Evolutionary conservation across 305 asterid species (phyloP).

Genomic region (Vinca major): DNA sequence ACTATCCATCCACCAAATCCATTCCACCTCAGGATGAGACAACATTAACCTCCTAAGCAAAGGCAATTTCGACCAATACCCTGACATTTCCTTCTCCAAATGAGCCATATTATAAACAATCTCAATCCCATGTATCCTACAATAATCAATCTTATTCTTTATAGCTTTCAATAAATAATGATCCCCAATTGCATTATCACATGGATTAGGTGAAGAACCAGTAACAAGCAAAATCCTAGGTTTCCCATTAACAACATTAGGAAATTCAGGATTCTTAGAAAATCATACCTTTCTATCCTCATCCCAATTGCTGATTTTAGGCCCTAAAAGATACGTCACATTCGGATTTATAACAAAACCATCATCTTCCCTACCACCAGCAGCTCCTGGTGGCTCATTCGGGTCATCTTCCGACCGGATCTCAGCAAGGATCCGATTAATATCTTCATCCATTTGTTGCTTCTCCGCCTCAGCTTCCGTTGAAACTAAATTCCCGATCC

Average conservation of each 20-base stretch:
- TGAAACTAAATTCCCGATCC: constrained; percentile 56
- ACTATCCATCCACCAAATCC: constrained; percentile 99
- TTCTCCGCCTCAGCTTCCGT: constrained; percentile 58
- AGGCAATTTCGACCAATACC: constrained; percentile 84
- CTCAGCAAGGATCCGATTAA: constrained; percentile 71
- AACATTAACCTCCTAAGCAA: constrained; percentile 75
- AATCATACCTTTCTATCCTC: constrained; percentile 71
- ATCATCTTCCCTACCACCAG: constrained; percentile 11
- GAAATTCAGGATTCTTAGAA: constrained; percentile 52
- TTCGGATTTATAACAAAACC: constrained; percentile 29
- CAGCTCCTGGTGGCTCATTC: constrained; percentile 20
- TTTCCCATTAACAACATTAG: constrained; percentile 46
- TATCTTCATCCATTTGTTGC: constrained; percentile 54
- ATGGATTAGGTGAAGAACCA: constrained; percentile 75
- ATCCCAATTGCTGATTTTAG: constrained; percentile 59
- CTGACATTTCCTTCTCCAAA: constrained; percentile 77
- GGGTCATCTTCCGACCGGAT: constrained; percentile 78
- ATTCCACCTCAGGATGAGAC: constrained; percentile 93
- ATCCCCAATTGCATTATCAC: constrained; percentile 88
- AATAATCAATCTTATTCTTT: constrained; percentile 78
- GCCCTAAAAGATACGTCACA: constrained; percentile 55
- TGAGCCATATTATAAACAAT: constrained; percentile 82
- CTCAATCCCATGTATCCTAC: constrained; percentile 92
- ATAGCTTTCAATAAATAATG: constrained; percentile 65
- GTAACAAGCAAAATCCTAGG: constrained; percentile 75